Conservation (phyloP, 192 early-diverging fungal genomes). For the Chytriomyces confervae region DNA sequence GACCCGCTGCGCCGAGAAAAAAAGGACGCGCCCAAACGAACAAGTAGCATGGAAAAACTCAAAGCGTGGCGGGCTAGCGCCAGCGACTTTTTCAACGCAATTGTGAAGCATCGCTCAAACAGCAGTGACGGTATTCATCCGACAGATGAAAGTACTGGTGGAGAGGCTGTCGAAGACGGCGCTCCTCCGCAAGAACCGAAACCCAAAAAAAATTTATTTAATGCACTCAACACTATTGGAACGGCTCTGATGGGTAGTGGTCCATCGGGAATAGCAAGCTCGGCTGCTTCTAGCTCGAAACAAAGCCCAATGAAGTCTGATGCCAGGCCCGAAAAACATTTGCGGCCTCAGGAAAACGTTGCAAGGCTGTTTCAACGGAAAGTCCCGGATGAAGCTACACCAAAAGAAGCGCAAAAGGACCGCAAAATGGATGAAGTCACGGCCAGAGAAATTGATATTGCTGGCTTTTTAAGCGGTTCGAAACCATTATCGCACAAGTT, state of each 20-base stretch:
- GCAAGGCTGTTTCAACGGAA: neutral
- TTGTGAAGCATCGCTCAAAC: neutral
- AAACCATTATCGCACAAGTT: constrained; percentile 28
- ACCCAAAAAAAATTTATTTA: neutral
- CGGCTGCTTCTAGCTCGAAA: neutral
- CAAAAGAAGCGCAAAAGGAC: neutral
- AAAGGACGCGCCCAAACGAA: neutral
- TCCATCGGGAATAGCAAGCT: neutral
- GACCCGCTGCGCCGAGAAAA: too few relatives aligned
- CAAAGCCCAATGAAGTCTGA: neutral
- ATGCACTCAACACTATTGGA: neutral
- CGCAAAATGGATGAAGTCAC: constrained; percentile 23
- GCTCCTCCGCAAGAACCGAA: neutral
- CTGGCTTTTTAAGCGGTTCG: constrained; percentile 43
- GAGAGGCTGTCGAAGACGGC: constrained; percentile 5
- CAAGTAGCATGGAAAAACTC: constrained; percentile 1
- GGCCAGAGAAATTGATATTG: constrained; percentile 37
- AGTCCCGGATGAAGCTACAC: neutral
- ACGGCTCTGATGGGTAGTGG: neutral
- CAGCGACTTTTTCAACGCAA: neutral
- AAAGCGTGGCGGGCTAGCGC: neutral
- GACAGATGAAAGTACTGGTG: constrained; percentile 12
- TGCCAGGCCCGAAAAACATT: neutral
- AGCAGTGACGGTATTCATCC: neutral
- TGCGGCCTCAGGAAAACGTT: neutral